Evolutionary conservation across 495 filamentous ascomycete species (phyloP), one percentile per base, ranked within the genome.

Genomic region (Penicillium canescens): DNA sequence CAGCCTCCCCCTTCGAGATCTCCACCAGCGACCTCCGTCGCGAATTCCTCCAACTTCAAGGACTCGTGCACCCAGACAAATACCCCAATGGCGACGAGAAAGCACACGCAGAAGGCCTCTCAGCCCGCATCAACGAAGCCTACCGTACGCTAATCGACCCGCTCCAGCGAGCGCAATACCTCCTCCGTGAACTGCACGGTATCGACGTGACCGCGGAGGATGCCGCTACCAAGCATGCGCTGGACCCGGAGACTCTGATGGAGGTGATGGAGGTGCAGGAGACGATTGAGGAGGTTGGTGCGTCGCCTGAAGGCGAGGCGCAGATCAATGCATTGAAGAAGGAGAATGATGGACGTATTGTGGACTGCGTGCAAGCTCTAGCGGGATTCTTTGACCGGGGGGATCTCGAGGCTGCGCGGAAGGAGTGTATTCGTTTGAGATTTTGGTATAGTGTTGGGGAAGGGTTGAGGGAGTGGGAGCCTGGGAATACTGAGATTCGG

Each of bases 371-470:
- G 67, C 56, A 61, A 43, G 59, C 54, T 21, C 57, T 98, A 16
- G 87, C 76, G 36, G 62, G 64, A 45, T 78, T 82, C n/a, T 92
- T 98, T 70, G 73, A 63, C 64, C 46, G 38, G 6, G 88, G 86
- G 36, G 86, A 95, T 73, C 60, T 88, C 42, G 78, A 83, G 59
- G 67, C 28, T 14, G 94, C 91, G 31, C 83, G 78, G 74, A 63
- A 49, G 52, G 90, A 93, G 79, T 83, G 83, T 39, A 84, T 95
- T 6, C 74, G 80, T 69, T 73, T 98, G 79, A 77, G 91, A 71
- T 98, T 96, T 77, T 97, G 94, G 94, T 77, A 86, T 62, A 94
- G 91, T 79, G 83, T 98, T 44, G 80, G 82, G 43, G 87, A 96
- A 74, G 88, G 86, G 21, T 67, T 97, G 62, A 73, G 85, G 67